These are phyloP conservation scores for Saccharum spontaneum DNA, from an alignment of 176 grass and related monocot species.

Conservation along the genomic window DNA sequence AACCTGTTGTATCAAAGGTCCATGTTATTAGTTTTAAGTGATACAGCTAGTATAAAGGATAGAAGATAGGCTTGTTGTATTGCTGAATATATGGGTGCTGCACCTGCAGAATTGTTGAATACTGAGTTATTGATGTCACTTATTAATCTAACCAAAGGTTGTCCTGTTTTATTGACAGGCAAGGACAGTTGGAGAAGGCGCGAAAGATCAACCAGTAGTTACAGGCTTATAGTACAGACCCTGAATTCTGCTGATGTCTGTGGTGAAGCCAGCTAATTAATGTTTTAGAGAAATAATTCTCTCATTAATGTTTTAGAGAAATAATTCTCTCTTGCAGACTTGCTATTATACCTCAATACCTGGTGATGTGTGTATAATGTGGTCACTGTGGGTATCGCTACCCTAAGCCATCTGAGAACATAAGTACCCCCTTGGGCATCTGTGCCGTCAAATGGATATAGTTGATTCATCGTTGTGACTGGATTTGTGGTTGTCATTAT, in stretches of 20 bases:
- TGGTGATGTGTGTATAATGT: not conserved
- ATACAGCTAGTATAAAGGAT: not conserved
- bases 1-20: not conserved
- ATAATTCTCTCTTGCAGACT: constrained; percentile 7
- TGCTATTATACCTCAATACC: not conserved
- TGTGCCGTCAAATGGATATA: not conserved
- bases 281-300: constrained; percentile 2
- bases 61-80: not conserved
- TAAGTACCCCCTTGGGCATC: not conserved
- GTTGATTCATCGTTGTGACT: not conserved
- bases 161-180: not conserved
- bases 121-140: not conserved
- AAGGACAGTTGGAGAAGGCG: not conserved
- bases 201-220: not conserved
- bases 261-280: not conserved
- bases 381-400: not conserved
- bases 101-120: not conserved
- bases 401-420: not conserved
- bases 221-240: not conserved
- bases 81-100: not conserved
- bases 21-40: not conserved
- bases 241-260: not conserved
- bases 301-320: not conserved
- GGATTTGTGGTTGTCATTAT: not conserved
- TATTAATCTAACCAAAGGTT: not conserved